These are phyloP conservation scores for cucumber (Cucumis sativus) DNA, from an alignment of 306 rosid genomes.

Conservation along the genomic window Cucumber_9930_V3 NC_026656.2:5911501-5912000, in stretches of 20 bases:
- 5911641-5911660: slow-evolving; percentile 15
- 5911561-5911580: background rate
- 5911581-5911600: background rate
- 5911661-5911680: slow-evolving; percentile 22
- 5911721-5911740: background rate
- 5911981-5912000: background rate
- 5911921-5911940: background rate
- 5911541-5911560: background rate
- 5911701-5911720: slow-evolving; percentile 12
- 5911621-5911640: slow-evolving; percentile 25
- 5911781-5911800: background rate
- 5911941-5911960: background rate
- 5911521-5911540: background rate
- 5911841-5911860: background rate
- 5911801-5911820: background rate
- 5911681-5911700: slow-evolving; percentile 28
- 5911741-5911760: background rate
- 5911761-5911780: background rate
- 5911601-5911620: background rate
- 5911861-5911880: background rate
- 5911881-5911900: background rate
- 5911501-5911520: background rate
- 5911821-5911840: background rate
- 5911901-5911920: background rate
- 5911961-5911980: background rate